phyloP scores from a whole-genome alignment of 2,329 filamentous ascomycete genomes.

The Apiospora koreana region DNA sequence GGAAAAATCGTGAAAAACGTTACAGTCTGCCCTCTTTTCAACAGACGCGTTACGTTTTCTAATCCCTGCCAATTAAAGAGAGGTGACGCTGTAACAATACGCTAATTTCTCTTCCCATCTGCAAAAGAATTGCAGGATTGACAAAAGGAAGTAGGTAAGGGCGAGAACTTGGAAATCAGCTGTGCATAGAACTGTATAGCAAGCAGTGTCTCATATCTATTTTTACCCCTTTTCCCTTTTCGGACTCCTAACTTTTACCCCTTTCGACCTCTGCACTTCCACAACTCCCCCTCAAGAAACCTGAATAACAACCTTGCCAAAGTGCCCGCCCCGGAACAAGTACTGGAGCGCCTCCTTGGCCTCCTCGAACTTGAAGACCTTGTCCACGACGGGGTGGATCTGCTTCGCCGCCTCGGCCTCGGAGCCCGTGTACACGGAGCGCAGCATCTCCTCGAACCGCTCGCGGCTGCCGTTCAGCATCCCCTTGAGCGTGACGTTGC shows the following conservation, averaged over 20 bases:
- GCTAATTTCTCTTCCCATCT: background rate
- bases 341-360: conserved; percentile 53
- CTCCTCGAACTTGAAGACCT: conserved; percentile 47
- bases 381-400: conserved; percentile 46
- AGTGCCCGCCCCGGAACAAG: conserved; percentile 53
- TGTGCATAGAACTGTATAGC: too few species aligned
- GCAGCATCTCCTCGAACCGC: conserved; percentile 56
- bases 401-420: conserved; percentile 45
- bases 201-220: background rate
- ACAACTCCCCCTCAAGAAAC: conserved; percentile 21
- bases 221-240: background rate
- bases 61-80: background rate
- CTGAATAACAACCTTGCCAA: conserved; percentile 58
- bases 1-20: background rate
- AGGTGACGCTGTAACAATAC: background rate
- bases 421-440: background rate
- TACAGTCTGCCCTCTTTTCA: background rate
- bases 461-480: conserved; percentile 61
- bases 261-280: background rate
- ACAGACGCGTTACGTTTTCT: background rate
- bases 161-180: too few species aligned
- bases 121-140: background rate
- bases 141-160: too few species aligned
- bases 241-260: background rate
- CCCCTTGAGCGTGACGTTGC: conserved; percentile 43